A percentile compares a stretch with the other conserved stretches of the same genome.
Conservation (phyloP, 441 rosid species). For the Raphanus hybrid region DNA sequence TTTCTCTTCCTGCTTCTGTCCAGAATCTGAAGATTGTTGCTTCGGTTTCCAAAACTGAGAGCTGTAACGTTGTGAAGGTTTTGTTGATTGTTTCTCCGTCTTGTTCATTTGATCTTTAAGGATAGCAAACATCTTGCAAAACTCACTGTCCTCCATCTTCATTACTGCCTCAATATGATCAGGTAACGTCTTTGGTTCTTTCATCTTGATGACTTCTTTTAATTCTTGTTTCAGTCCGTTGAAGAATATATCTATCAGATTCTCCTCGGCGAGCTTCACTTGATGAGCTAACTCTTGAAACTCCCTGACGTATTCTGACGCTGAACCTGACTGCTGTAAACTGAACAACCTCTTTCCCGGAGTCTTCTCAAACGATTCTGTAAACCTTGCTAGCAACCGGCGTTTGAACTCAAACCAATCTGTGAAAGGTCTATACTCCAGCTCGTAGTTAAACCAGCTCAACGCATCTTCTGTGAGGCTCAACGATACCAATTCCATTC, state of each 20-base stretch:
- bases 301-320: not conserved
- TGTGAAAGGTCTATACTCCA: not conserved
- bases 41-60: too few species aligned
- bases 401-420: not conserved
- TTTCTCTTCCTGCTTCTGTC: too few species aligned
- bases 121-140: not conserved
- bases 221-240: not conserved
- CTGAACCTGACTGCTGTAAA: not conserved
- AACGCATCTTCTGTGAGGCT: not conserved
- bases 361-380: not conserved
- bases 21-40: too few species aligned
- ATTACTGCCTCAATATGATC: not conserved
- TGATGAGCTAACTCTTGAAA: not conserved
- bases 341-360: not conserved
- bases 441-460: not conserved
- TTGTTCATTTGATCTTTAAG: too few species aligned
- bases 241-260: not conserved
- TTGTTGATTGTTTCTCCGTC: too few species aligned
- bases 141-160: too few species aligned
- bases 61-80: too few species aligned
- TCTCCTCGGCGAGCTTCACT: not conserved
- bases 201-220: not conserved
- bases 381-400: not conserved
- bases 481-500: not conserved
- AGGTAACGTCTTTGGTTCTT: not conserved